Conservation (phyloP, 1,284 basidiomycete genomes). For the Puccinia brachypodii region DNA sequence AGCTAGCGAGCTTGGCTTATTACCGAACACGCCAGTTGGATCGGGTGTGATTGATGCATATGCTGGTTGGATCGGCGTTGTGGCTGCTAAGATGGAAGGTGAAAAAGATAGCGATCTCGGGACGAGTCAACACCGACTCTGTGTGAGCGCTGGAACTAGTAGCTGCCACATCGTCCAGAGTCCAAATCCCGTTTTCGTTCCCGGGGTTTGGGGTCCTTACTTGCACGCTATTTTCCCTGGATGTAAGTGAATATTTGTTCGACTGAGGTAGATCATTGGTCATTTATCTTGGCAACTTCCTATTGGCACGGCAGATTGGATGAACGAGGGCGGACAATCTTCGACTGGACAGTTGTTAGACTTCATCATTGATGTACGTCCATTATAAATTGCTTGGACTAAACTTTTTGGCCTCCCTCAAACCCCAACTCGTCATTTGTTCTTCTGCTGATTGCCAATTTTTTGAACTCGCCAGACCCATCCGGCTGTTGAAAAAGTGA, state of each 20-base stretch:
- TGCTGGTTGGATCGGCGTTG: constrained; percentile 97
- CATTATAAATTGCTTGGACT: neutral
- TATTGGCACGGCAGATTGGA: constrained; percentile 66
- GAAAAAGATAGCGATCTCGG: constrained; percentile 62
- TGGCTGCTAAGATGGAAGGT: constrained; percentile 72
- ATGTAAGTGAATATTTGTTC: constrained; percentile 58
- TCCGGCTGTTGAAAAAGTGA: constrained; percentile 53
- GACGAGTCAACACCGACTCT: constrained; percentile 77
- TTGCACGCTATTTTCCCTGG: constrained; percentile 83
- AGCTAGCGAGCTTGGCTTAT: constrained; percentile 79
- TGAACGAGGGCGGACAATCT: constrained; percentile 98
- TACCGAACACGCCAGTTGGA: constrained; percentile 87
- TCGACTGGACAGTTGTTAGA: constrained; percentile 77
- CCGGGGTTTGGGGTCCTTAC: constrained; percentile 96
- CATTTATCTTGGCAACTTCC: neutral
- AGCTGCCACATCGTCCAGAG: constrained; percentile 85
- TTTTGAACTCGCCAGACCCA: constrained; percentile 55
- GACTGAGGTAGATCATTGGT: neutral
- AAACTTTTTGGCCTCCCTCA: neutral
- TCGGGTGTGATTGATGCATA: constrained; percentile 97
- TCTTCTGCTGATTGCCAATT: constrained; percentile 33
- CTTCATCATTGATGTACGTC: constrained; percentile 39
- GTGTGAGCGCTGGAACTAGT: constrained; percentile 91
- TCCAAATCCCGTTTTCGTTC: constrained; percentile 77
- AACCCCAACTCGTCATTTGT: neutral